Evolutionary conservation across 176 grass and related monocot genomes (phyloP).

Genomic region (Bonia amplexicaulis): DNA sequence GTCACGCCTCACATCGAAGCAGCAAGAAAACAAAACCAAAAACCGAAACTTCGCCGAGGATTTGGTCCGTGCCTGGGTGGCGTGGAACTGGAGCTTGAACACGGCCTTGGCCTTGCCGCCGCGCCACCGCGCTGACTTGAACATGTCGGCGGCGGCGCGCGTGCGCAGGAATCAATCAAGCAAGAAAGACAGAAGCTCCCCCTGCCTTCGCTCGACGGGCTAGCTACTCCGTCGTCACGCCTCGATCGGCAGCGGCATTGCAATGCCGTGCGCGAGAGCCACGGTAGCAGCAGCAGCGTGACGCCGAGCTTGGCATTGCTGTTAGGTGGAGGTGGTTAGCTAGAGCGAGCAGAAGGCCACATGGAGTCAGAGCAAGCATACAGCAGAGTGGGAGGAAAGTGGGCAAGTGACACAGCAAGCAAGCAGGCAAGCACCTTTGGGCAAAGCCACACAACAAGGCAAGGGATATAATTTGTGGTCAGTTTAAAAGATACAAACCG

Average conservation of each 20-base stretch:
- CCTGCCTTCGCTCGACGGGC: not conserved
- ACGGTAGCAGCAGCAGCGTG: not conserved
- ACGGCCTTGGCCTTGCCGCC: constrained; percentile 73
- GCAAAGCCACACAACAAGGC: constrained; percentile 7
- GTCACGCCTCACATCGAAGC: constrained; percentile 17
- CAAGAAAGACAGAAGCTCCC: not conserved
- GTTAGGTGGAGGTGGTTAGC: constrained; percentile 12
- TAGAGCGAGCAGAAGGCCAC: constrained; percentile 16
- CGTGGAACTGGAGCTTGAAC: constrained; percentile 95
- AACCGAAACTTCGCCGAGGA: not conserved
- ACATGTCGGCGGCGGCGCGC: constrained; percentile 51
- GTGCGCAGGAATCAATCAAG: not conserved
- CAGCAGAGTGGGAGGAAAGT: constrained; percentile 23
- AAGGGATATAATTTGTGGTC: not conserved
- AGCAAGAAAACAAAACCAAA: not conserved
- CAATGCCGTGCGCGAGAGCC: constrained; percentile 39
- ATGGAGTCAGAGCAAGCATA: constrained; percentile 43
- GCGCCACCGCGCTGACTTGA: constrained; percentile 75
- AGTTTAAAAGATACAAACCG: not conserved
- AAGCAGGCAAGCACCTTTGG: not conserved
- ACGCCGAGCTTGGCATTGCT: constrained; percentile 22
- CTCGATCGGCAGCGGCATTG: constrained; percentile 32
- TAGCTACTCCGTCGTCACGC: not conserved
- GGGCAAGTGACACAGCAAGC: not conserved
- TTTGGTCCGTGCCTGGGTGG: constrained; percentile 47